Evolutionary conservation across 2,329 filamentous ascomycete species (phyloP).

Genomic region (Dactylellina leptospora): DNA sequence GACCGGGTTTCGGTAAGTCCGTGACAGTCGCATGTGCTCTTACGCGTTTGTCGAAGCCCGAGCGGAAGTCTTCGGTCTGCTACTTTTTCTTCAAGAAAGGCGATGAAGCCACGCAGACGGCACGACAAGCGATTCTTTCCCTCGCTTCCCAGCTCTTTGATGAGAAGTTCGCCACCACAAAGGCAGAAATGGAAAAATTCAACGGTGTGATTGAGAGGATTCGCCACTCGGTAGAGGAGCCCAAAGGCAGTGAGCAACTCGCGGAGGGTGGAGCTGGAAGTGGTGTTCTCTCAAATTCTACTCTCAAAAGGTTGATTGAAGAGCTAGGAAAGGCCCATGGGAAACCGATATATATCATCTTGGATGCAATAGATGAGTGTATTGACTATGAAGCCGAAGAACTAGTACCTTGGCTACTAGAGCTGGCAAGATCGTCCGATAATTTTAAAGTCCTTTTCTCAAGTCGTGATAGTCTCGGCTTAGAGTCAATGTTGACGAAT

Average conservation of each 20-base stretch:
- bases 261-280: conserved; percentile 8
- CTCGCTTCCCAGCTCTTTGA: conserved; percentile 36
- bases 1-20: conserved; percentile 43
- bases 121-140: conserved; percentile 24
- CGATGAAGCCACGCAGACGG: conserved; percentile 37
- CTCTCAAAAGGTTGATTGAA: conserved; percentile 28
- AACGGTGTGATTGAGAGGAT: conserved; percentile 22
- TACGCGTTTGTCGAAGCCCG: conserved; percentile 30
- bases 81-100: conserved; percentile 52
- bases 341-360: conserved; percentile 37
- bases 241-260: not conserved
- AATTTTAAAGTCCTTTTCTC: conserved; percentile 47
- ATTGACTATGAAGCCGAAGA: conserved; percentile 40
- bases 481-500: conserved; percentile 17
- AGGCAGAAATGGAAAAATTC: conserved; percentile 44
- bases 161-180: conserved; percentile 33
- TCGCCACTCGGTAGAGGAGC: conserved; percentile 13
- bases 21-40: conserved; percentile 48
- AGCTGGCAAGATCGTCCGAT: conserved; percentile 24
- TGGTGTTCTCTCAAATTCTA: conserved; percentile 25
- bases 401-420: conserved; percentile 37
- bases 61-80: conserved; percentile 38
- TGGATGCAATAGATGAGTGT: conserved; percentile 50
- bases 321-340: conserved; percentile 23
- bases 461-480: conserved; percentile 34